These are phyloP conservation scores for Trichoderma sp. DNA, from an alignment of 2,329 filamentous ascomycete species.

Conservation along the genomic window DNA sequence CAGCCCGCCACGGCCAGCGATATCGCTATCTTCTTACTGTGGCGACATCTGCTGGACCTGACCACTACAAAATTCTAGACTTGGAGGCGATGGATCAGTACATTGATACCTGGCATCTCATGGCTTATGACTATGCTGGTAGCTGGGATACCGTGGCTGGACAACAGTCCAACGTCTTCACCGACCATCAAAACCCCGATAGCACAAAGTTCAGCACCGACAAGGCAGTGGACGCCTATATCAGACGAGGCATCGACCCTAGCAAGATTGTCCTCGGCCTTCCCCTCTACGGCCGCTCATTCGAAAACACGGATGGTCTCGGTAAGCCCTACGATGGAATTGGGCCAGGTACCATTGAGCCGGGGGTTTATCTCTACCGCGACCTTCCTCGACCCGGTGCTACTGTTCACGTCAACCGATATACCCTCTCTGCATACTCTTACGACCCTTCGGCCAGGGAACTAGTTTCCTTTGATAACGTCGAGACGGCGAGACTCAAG, in stretches of 20 bases:
- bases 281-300: conserved; percentile 77
- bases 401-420: conserved; percentile 53
- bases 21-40: conserved; percentile 53
- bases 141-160: conserved; percentile 62
- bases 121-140: conserved; percentile 71
- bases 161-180: conserved; percentile 69
- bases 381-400: conserved; percentile 63
- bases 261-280: conserved; percentile 72
- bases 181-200: conserved; percentile 47
- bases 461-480: conserved; percentile 70
- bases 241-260: conserved; percentile 54
- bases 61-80: conserved; percentile 51
- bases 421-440: conserved; percentile 65
- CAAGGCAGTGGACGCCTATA: conserved; percentile 54
- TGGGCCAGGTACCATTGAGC: conserved; percentile 56
- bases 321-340: conserved; percentile 63
- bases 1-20: conserved; percentile 38
- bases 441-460: conserved; percentile 59
- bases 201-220: conserved; percentile 69
- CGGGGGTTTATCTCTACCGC: conserved; percentile 72
- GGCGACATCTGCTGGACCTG: conserved; percentile 47
- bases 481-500: conserved; percentile 59
- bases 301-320: conserved; percentile 64
- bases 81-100: conserved; percentile 54
- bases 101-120: conserved; percentile 59